Evolutionary conservation across 2,329 filamentous ascomycete genomes (phyloP).

Genomic region (Chrysoporthe puriensis): DNA sequence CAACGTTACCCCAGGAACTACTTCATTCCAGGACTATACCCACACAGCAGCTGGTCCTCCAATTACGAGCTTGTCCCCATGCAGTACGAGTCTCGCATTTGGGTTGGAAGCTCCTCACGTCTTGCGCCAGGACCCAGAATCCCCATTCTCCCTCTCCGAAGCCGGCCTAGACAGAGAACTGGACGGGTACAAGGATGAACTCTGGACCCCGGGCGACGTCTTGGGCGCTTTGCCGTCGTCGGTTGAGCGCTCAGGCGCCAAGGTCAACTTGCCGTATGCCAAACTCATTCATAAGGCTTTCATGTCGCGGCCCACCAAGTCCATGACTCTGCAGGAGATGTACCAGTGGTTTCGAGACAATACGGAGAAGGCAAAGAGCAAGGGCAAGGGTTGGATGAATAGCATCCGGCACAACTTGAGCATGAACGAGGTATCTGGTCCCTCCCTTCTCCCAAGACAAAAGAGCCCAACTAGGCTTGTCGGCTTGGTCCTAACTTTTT

Average conservation of each 20-base stretch:
- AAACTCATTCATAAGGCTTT: slow-evolving; percentile 79
- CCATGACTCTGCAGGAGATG: slow-evolving; percentile 82
- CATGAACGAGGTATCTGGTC: slow-evolving; percentile 79
- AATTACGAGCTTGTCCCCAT: slow-evolving; percentile 12
- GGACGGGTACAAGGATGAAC: not conserved
- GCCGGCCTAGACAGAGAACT: not conserved
- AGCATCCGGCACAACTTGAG: slow-evolving; percentile 94
- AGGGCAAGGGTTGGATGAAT: slow-evolving; percentile 84
- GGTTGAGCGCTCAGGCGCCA: slow-evolving; percentile 23
- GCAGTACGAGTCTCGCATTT: slow-evolving; percentile 14
- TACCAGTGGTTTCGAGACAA: slow-evolving; percentile 88
- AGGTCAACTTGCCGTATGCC: slow-evolving; percentile 72
- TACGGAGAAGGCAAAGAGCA: slow-evolving; percentile 72
- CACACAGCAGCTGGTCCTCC: not conserved
- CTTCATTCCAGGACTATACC: not conserved
- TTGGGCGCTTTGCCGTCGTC: slow-evolving; percentile 11
- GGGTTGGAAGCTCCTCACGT: not conserved
- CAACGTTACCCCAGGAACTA: not conserved
- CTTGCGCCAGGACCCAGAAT: not conserved
- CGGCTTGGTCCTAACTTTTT: not conserved
- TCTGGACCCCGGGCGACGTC: slow-evolving; percentile 13
- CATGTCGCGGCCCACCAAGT: slow-evolving; percentile 65
- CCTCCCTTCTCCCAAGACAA: not conserved
- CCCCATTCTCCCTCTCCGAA: not conserved
- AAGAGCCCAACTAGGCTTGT: not conserved